Percentiles rank a stretch among this genome's conserved stretches.
These are phyloP conservation scores for Thinopyrum elongatum DNA, from an alignment of 176 grass and related monocot species.

Conservation along the genomic window DNA sequence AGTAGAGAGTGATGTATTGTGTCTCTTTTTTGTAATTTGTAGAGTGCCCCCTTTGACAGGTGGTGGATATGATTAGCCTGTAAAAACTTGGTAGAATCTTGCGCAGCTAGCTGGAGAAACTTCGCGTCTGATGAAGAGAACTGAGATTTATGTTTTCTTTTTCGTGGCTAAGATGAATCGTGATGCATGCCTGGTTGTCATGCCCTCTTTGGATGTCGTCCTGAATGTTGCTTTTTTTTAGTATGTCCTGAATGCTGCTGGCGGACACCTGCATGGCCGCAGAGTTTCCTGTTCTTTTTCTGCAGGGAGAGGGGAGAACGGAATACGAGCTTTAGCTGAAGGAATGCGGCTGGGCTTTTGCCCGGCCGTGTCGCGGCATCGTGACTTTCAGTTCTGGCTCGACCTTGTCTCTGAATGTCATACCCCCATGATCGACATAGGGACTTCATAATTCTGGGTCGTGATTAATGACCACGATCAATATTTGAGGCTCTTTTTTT, in stretches of 20 bases:
- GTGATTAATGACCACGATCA: too few species aligned
- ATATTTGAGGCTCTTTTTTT: too few species aligned
- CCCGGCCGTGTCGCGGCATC: background rate
- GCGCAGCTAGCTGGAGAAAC: background rate
- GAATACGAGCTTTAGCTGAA: background rate
- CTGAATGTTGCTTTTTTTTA: background rate
- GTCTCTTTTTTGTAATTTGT: background rate
- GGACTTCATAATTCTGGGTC: too few species aligned
- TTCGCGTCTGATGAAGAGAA: background rate
- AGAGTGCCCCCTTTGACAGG: constrained; percentile 9
- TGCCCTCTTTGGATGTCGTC: background rate
- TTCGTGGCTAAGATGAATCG: background rate
- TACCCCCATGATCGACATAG: too few species aligned
- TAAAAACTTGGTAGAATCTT: background rate
- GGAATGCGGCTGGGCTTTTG: background rate
- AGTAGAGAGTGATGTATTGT: background rate
- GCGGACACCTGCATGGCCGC: background rate
- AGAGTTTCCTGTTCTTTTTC: background rate
- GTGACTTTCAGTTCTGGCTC: background rate
- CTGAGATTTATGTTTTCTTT: background rate
- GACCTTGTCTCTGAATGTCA: too few species aligned
- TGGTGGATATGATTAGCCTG: constrained; percentile 9
- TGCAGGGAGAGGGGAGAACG: background rate
- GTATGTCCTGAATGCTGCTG: background rate
- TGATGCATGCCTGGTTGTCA: background rate